Base-by-base conservation (phyloP, 2,329 filamentous ascomycete species). In the Fusarium papillatum region DNA sequence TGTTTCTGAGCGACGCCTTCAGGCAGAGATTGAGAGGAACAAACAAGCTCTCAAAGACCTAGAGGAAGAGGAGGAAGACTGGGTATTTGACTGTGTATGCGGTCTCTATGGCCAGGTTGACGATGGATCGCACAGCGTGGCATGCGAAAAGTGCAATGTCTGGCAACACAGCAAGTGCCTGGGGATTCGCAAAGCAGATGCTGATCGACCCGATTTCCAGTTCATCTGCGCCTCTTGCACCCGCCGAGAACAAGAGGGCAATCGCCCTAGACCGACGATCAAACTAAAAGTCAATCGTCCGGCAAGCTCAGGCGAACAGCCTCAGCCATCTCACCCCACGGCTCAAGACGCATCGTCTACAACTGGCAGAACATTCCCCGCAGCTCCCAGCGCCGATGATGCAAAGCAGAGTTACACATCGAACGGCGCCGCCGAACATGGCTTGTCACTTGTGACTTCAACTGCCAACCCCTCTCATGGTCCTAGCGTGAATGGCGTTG, bases 101-200 rank as follows among this genome's bases (percentile, higher is more conserved):
- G 96, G 96, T 31, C 90, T 95, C 26, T 93, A 98, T 83, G 97
- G 97, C 26, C 93, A 97, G 78, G 95, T 98, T 70, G 97, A 99
- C 79, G 97, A 98, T 82, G 97, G 97, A 41, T 93, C 95, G 10
- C 96, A 98, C 82, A 98, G 95, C 82, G 93, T 99, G 75, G 94
- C 96, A 34, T 99, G 97, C 84, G 97, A 99, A 81, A 93, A 89
- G 77, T 99, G 97, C 87, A 97, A 93, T 81, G 93, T 98, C 60
- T 99, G 97, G 97, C 96, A 98, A 82, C 97, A 99, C 82, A 98
- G 95, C 87, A 95, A 94, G 79, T 99, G 97, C 81, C 90, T 98
- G 71, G 93, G 93, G 48, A 94, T 98, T 74, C 90, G 90, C 57
- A 91, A 97, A 79, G 86, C 90, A 71, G 94, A 96, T 73, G 96